A percentile compares a stretch with the other conserved stretches of the same genome.
These are phyloP conservation scores for Neofusicoccum umdonicola DNA, from an alignment of 2,329 filamentous ascomycete species.

Conservation along the genomic window DNA sequence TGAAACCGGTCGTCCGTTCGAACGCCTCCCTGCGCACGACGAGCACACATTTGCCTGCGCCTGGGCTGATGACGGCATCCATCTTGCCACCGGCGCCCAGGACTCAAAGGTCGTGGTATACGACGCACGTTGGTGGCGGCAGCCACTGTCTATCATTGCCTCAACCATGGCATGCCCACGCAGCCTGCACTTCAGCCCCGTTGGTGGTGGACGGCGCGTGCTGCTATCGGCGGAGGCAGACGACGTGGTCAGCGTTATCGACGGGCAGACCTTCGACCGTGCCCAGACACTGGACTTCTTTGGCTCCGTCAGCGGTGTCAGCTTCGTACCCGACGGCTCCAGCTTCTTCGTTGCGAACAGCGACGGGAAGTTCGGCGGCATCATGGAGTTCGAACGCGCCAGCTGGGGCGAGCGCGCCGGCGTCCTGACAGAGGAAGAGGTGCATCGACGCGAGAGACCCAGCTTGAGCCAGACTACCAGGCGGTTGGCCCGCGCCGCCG, in stretches of 20 bases:
- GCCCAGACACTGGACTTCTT: slow-evolving; percentile 73
- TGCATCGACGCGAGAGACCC: not conserved
- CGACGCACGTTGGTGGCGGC: slow-evolving; percentile 69
- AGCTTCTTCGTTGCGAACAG: slow-evolving; percentile 68
- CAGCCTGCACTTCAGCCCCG: slow-evolving; percentile 68
- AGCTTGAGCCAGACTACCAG: not conserved
- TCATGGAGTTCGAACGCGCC: slow-evolving; percentile 60
- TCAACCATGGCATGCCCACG: slow-evolving; percentile 68
- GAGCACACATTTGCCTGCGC: slow-evolving; percentile 76
- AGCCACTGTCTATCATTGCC: slow-evolving; percentile 55
- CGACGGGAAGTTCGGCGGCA: slow-evolving; percentile 64
- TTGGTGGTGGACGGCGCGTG: slow-evolving; percentile 64
- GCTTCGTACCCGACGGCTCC: slow-evolving; percentile 65
- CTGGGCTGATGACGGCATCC: slow-evolving; percentile 75
- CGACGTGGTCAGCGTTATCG: slow-evolving; percentile 69
- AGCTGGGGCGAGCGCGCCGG: slow-evolving; percentile 26
- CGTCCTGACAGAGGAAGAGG: not conserved
- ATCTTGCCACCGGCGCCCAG: slow-evolving; percentile 74
- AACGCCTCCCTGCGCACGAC: slow-evolving; percentile 61
- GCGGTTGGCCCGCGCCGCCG: not conserved
- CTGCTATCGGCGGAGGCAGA: slow-evolving; percentile 74
- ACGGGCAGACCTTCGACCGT: slow-evolving; percentile 61
- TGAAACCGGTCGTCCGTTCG: slow-evolving; percentile 59
- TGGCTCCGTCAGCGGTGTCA: slow-evolving; percentile 69
- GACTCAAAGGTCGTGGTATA: slow-evolving; percentile 72